Percentiles rank a stretch among this genome's conserved stretches.
Conservation (phyloP, 2,329 filamentous ascomycete species). For the Grosmannia serpens region DNA sequence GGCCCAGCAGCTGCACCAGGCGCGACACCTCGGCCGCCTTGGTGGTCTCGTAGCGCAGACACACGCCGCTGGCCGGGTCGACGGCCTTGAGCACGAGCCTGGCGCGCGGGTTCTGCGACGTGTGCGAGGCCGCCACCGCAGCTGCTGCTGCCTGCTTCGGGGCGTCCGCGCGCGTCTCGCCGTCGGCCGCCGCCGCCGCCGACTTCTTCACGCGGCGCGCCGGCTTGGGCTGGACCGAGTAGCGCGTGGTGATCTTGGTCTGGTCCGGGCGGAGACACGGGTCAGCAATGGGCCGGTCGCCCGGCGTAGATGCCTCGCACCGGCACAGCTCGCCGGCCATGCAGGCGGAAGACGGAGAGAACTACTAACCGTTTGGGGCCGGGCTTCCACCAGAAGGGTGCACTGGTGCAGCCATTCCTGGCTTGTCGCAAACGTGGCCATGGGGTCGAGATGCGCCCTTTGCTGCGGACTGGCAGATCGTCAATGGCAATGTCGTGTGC, state of each 20-base stretch:
- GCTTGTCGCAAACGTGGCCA: conserved; percentile 72
- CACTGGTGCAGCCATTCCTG: conserved; percentile 91
- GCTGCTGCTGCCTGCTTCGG: conserved; percentile 16
- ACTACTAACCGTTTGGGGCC: conserved; percentile 63
- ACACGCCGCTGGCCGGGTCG: conserved; percentile 69
- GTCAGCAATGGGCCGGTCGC: no score
- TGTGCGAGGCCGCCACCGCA: conserved; percentile 18
- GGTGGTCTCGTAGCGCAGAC: conserved; percentile 82
- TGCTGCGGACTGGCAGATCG: neutral
- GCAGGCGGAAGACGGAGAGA: no score
- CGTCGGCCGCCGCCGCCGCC: conserved; percentile 9
- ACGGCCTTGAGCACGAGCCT: conserved; percentile 79
- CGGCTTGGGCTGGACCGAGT: conserved; percentile 51
- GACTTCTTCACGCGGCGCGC: conserved; percentile 12
- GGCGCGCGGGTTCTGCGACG: conserved; percentile 40
- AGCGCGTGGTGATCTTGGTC: conserved; percentile 89
- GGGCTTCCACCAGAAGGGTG: conserved; percentile 70
- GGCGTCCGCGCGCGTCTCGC: conserved; percentile 11
- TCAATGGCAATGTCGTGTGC: no score
- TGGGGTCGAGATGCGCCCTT: conserved; percentile 26
- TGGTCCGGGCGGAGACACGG: conserved; percentile 25
- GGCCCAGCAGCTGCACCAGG: conserved; percentile 65
- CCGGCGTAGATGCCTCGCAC: neutral
- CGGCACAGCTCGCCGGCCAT: no score
- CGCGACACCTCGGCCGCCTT: conserved; percentile 85